Conservation (phyloP, 2,329 filamentous ascomycete species). For the Arthrobotrys iridis region DNA sequence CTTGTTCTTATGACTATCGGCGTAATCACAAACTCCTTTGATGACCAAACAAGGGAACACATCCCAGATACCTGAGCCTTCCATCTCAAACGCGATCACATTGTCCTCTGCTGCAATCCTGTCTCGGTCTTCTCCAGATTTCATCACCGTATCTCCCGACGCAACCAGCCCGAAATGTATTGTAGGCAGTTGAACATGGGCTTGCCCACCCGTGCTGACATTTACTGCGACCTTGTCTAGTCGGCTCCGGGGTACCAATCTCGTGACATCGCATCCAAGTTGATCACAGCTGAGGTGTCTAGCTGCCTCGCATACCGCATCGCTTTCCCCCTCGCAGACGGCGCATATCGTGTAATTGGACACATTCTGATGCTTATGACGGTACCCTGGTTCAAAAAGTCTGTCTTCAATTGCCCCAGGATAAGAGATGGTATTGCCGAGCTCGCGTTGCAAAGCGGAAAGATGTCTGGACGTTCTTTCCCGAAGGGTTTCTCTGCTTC, state of each 20-base stretch:
- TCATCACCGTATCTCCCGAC: constrained; percentile 59
- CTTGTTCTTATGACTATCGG: constrained; percentile 62
- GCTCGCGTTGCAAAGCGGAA: neutral
- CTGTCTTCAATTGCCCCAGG: constrained; percentile 58
- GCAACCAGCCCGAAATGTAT: constrained; percentile 62
- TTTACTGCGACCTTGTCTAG: neutral
- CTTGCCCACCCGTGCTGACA: neutral
- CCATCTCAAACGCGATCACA: constrained; percentile 59
- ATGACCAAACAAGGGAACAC: constrained; percentile 61
- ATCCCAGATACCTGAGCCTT: constrained; percentile 58
- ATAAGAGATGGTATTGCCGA: constrained; percentile 26
- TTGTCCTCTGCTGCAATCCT: constrained; percentile 5
- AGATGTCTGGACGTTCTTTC: constrained; percentile 16
- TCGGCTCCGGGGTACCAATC: neutral
- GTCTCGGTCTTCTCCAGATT: constrained; percentile 43
- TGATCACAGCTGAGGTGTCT: constrained; percentile 48
- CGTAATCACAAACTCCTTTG: constrained; percentile 63
- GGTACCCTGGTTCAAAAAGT: constrained; percentile 58
- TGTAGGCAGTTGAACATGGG: constrained; percentile 40
- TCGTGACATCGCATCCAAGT: constrained; percentile 57
- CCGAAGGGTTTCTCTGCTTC: constrained; percentile 44
- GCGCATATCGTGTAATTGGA: neutral
- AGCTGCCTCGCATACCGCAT: constrained; percentile 56
- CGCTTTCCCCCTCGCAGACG: constrained; percentile 1
- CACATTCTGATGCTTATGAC: constrained; percentile 58